phyloP scores from a whole-genome alignment of 257 asterid genomes.

The Nicotiana sylvestris region DNA sequence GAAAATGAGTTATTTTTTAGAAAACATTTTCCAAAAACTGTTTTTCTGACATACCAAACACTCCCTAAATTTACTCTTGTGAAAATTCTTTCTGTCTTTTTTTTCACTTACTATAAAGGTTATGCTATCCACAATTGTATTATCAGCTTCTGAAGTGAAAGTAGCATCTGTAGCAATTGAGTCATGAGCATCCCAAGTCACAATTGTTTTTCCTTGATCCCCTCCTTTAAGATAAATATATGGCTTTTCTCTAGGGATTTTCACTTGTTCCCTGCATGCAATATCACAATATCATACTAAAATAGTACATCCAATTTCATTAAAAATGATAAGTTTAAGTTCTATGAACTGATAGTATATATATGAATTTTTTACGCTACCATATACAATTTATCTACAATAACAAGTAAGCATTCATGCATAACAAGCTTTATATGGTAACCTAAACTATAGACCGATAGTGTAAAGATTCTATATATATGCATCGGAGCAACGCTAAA shows the following conservation, averaged over 20 bases:
- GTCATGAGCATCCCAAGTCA: conserved; percentile 36
- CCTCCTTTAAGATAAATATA: conserved; percentile 51
- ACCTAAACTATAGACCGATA: background rate
- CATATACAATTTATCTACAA: background rate
- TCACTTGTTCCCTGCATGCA: conserved; percentile 48
- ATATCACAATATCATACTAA: background rate
- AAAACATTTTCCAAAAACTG: too few relatives aligned
- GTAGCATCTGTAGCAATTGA: conserved; percentile 42
- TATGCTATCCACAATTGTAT: conserved; percentile 38
- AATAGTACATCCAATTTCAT: background rate
- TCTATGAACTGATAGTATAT: background rate
- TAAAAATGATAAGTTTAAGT: background rate
- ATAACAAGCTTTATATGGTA: background rate
- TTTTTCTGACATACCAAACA: too few relatives aligned
- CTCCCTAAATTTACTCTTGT: too few relatives aligned
- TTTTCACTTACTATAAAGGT: conserved; percentile 41
- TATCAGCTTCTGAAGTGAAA: conserved; percentile 48
- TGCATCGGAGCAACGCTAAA: too few relatives aligned
- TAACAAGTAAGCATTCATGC: background rate
- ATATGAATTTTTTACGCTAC: background rate
- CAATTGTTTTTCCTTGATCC: conserved; percentile 22
- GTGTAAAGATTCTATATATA: background rate
- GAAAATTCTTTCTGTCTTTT: too few relatives aligned
- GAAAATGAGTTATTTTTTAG: too few relatives aligned
- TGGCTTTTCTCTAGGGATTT: conserved; percentile 44